Conservation (phyloP, 805 yeast species). For the Tetrapisispora namnaoensis region DNA sequence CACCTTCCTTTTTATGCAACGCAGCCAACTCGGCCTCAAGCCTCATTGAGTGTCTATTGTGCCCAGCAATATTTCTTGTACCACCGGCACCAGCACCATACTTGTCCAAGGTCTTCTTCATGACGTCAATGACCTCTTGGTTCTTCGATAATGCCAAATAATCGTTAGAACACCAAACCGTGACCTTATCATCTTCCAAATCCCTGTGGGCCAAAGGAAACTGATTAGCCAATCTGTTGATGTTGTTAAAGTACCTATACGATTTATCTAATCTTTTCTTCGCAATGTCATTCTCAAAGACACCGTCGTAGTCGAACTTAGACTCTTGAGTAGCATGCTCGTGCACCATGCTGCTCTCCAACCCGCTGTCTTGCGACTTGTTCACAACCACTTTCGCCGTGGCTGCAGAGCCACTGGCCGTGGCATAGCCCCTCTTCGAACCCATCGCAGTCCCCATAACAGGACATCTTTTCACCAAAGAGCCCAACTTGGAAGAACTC, state of each 20-base stretch:
- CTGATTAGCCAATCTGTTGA: conserved; percentile 88
- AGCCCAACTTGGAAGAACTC: conserved; percentile 29
- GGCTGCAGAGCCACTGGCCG: conserved; percentile 5
- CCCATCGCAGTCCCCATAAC: conserved; percentile 72
- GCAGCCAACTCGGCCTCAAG: conserved; percentile 83
- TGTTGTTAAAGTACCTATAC: conserved; percentile 92
- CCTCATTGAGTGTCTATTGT: conserved; percentile 78
- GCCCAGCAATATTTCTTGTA: conserved; percentile 97
- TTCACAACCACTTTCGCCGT: conserved; percentile 24
- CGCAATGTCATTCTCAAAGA: conserved; percentile 54
- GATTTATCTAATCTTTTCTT: conserved; percentile 82
- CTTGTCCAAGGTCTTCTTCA: conserved; percentile 70
- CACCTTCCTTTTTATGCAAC: conserved; percentile 89
- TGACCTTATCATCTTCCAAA: conserved; percentile 68
- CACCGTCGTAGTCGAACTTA: conserved; percentile 61
- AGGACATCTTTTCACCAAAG: conserved; percentile 74
- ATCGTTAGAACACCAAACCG: conserved; percentile 99
- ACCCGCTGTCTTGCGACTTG: conserved; percentile 28
- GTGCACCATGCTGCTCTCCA: conserved; percentile 20
- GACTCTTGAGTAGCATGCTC: conserved; percentile 38
- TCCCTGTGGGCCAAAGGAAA: conserved; percentile 89
- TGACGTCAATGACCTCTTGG: conserved; percentile 57
- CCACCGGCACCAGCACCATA: conserved; percentile 99
- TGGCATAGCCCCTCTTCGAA: conserved; percentile 13
- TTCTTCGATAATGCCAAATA: conserved; percentile 92